phyloP scores from a whole-genome alignment of 2,329 filamentous ascomycete species.

The Diplodia scrobiculata region DNA sequence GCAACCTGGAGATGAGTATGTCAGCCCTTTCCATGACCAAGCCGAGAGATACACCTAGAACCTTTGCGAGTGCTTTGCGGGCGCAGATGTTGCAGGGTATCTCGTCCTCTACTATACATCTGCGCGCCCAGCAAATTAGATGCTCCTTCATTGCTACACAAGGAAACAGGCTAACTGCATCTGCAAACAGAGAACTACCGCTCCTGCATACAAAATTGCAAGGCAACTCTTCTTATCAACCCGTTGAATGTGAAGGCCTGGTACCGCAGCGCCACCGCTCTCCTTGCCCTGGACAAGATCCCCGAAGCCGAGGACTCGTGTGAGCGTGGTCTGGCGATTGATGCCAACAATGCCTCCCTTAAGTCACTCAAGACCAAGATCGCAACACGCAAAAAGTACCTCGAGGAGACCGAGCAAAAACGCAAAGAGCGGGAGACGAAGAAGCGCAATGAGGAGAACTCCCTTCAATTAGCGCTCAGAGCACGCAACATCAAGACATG shows the following conservation, averaged over 20 bases:
- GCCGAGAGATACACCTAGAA: too few relatives aligned
- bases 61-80: too few relatives aligned
- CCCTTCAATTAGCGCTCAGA: slow-evolving; percentile 58
- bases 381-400: slow-evolving; percentile 56
- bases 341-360: slow-evolving; percentile 69
- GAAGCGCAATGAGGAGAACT: slow-evolving; percentile 58
- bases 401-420: slow-evolving; percentile 59
- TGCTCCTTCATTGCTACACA: not conserved
- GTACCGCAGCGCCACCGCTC: slow-evolving; percentile 79
- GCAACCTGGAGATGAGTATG: slow-evolving; percentile 78
- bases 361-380: slow-evolving; percentile 65
- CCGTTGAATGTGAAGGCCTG: slow-evolving; percentile 82
- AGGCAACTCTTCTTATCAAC: slow-evolving; percentile 75
- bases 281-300: slow-evolving; percentile 76
- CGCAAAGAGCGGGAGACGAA: slow-evolving; percentile 60
- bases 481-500: slow-evolving; percentile 71
- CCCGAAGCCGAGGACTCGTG: slow-evolving; percentile 80
- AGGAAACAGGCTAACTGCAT: not conserved
- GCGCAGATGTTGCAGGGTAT: too few relatives aligned
- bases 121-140: not conserved
- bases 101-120: not conserved
- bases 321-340: slow-evolving; percentile 70
- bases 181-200: slow-evolving; percentile 72
- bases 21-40: slow-evolving; percentile 25
- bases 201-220: slow-evolving; percentile 82